These are phyloP conservation scores for Tilletia caries DNA, from an alignment of 1,284 basidiomycete genomes.

Conservation along the genomic window DNA sequence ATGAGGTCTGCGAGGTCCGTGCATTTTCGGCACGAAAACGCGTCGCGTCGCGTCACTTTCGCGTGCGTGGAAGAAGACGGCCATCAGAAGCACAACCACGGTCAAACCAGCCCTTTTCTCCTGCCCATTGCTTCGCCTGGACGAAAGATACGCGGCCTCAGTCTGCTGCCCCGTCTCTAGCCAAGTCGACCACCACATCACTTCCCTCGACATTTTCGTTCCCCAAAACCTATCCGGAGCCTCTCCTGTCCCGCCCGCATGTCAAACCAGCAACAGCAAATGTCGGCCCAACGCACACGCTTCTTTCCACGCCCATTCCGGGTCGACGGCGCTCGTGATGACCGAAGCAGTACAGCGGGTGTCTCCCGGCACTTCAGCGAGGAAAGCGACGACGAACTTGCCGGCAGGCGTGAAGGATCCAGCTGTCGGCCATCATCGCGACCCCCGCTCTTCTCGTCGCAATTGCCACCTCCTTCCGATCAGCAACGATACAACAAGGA, in stretches of 20 bases:
- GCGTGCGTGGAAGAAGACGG: no score
- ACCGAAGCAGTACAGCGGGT: not conserved
- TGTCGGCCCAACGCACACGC: not conserved
- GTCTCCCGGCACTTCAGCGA: not conserved
- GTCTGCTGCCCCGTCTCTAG: no score
- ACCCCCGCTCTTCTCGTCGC: not conserved
- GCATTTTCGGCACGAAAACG: no score
- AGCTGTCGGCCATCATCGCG: not conserved
- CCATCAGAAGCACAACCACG: no score
- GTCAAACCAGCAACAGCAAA: not conserved
- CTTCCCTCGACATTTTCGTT: no score
- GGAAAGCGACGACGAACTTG: not conserved
- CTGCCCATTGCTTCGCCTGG: not conserved
- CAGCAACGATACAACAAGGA: slow-evolving; percentile 35
- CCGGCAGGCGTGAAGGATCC: no score
- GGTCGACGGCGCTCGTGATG: not conserved
- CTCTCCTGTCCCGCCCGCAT: not conserved
- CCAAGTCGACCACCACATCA: no score
- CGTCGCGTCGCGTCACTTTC: no score
- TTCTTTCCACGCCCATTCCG: not conserved
- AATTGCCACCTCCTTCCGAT: not conserved
- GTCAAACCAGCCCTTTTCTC: not conserved
- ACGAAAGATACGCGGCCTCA: no score
- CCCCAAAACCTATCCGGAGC: no score
- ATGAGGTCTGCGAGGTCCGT: no score